Percentiles rank a stretch among this genome's conserved stretches.
These are phyloP conservation scores for Lenwebbia sp. DNA, from an alignment of 345 rosid genomes.

Conservation along the genomic window DNA sequence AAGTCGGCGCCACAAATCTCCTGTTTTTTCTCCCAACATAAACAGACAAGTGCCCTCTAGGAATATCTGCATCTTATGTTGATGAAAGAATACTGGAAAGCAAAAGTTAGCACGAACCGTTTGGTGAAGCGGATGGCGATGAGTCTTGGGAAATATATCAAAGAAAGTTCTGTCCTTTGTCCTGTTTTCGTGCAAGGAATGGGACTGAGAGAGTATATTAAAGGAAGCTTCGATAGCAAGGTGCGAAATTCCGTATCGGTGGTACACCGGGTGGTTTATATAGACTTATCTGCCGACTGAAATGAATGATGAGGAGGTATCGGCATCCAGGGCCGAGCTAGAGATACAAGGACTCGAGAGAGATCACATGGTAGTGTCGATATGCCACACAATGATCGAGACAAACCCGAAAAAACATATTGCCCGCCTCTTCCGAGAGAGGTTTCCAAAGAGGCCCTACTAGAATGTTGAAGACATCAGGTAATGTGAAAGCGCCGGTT, in stretches of 20 bases:
- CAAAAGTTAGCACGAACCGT: neutral
- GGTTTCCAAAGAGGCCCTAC: too few relatives aligned
- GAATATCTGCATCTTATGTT: neutral
- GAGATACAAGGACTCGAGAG: neutral
- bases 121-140: neutral
- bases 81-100: neutral
- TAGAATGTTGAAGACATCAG: too few relatives aligned
- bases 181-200: too few relatives aligned
- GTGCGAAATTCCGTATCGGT: neutral
- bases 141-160: neutral
- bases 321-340: neutral
- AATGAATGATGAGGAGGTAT: neutral
- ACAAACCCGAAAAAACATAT: too few relatives aligned
- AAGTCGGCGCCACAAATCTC: neutral
- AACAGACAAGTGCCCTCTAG: neutral
- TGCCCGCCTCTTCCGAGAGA: too few relatives aligned
- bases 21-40: neutral
- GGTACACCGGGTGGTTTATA: neutral
- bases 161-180: too few relatives aligned
- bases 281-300: neutral
- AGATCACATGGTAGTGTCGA: neutral
- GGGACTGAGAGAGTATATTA: neutral
- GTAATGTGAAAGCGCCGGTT: too few relatives aligned
- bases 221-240: neutral
- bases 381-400: neutral